Conservation (phyloP, 257 asterid genomes). For the Fraxinus americana region DNA sequence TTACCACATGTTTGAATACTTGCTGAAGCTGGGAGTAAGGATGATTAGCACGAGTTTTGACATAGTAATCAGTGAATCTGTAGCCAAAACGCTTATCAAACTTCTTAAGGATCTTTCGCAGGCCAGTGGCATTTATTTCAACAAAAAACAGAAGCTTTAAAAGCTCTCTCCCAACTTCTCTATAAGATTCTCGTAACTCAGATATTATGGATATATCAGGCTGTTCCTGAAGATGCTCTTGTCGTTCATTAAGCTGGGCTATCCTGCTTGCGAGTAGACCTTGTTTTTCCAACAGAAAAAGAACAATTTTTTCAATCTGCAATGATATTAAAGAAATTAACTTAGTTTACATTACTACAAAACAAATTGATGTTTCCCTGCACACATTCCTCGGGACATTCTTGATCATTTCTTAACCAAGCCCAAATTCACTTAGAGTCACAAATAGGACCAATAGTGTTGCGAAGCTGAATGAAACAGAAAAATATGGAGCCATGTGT, state of each 20-base stretch:
- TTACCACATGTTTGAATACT: slow-evolving; percentile 64
- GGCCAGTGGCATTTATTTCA: slow-evolving; percentile 54
- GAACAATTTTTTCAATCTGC: slow-evolving; percentile 60
- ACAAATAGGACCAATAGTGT: neutral
- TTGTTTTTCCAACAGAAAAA: slow-evolving; percentile 55
- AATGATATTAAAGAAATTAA: neutral
- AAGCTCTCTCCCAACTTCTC: slow-evolving; percentile 58
- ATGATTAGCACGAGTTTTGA: slow-evolving; percentile 60
- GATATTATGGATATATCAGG: slow-evolving; percentile 49
- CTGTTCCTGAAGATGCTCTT: slow-evolving; percentile 47
- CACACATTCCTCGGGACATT: neutral
- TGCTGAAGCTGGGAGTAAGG: slow-evolving; percentile 64
- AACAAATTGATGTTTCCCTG: neutral
- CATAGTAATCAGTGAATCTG: slow-evolving; percentile 54
- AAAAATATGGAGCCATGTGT: neutral
- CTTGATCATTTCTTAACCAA: neutral
- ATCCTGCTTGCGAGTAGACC: slow-evolving; percentile 52
- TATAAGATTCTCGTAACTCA: slow-evolving; percentile 51
- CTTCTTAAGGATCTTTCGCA: slow-evolving; percentile 59
- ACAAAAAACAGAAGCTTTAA: slow-evolving; percentile 51
- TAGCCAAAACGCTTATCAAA: slow-evolving; percentile 56
- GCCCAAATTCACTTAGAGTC: neutral
- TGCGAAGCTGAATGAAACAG: neutral
- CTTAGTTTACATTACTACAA: slow-evolving; percentile 1
- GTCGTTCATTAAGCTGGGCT: slow-evolving; percentile 43